A percentile compares a stretch with the other conserved stretches of the same genome.
Evolutionary conservation across 2,329 filamentous ascomycete genomes (phyloP).

Genomic region (Capronia epimyces): DNA sequence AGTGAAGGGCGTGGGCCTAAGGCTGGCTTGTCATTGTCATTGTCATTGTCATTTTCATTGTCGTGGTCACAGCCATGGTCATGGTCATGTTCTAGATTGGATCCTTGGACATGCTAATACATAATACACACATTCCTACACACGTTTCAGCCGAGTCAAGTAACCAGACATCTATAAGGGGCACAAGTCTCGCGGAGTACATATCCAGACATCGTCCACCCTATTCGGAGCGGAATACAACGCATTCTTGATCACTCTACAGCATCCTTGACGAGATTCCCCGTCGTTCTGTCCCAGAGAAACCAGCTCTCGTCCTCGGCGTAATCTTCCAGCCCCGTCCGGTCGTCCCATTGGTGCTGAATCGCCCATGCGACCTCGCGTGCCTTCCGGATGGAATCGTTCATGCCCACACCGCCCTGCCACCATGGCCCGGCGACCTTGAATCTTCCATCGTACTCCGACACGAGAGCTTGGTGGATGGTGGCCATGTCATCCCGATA

Average conservation of each 20-base stretch:
- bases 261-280: not conserved
- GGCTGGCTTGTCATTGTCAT: not conserved
- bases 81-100: too few species aligned
- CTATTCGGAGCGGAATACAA: too few species aligned
- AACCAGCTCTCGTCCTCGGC: constrained; percentile 16
- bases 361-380: constrained; percentile 44
- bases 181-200: too few species aligned
- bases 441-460: constrained; percentile 57
- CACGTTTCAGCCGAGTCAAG: too few species aligned
- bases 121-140: too few species aligned
- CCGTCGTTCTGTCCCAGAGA: constrained; percentile 2
- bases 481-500: constrained; percentile 59
- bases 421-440: constrained; percentile 55
- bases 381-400: constrained; percentile 53
- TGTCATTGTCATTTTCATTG: too few species aligned
- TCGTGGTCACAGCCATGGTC: too few species aligned
- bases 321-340: constrained; percentile 23
- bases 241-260: not conserved
- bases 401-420: constrained; percentile 48
- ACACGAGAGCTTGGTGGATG: constrained; percentile 51
- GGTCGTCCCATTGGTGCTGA: constrained; percentile 23
- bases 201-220: too few species aligned
- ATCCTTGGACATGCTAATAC: not conserved
- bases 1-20: constrained; percentile 1
- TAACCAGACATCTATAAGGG: too few species aligned